These are phyloP conservation scores for Pythium folliculosum DNA, from an alignment of 352 stramenopile species.

Conservation along the genomic window DNA sequence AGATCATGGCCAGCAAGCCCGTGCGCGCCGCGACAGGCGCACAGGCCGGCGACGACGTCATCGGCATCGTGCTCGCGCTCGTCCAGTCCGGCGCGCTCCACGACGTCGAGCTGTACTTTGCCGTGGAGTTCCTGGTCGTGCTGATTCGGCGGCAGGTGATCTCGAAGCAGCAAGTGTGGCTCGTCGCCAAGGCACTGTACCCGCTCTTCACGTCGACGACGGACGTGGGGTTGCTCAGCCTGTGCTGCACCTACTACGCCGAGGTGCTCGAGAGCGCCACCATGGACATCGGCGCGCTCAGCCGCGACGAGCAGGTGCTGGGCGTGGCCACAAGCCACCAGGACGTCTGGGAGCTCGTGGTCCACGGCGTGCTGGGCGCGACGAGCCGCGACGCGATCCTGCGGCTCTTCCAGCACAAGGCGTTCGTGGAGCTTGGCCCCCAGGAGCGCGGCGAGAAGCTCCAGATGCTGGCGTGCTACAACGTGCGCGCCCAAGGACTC, in stretches of 20 bases:
- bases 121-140: constrained; percentile 62
- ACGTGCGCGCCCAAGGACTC: constrained; percentile 63
- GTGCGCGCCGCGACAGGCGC: neutral
- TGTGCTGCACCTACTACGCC: constrained; percentile 62
- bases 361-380: constrained; percentile 42
- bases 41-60: constrained; percentile 37
- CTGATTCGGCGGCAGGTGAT: constrained; percentile 59
- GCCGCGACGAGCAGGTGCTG: constrained; percentile 10
- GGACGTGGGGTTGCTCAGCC: constrained; percentile 52
- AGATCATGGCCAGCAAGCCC: constrained; percentile 44
- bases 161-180: constrained; percentile 51
- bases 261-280: constrained; percentile 59
- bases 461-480: constrained; percentile 66
- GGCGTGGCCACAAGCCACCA: constrained; percentile 29
- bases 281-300: constrained; percentile 42
- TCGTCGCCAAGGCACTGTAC: constrained; percentile 48
- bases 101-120: constrained; percentile 62
- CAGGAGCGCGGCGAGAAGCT: constrained; percentile 30
- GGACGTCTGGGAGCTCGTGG: constrained; percentile 54
- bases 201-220: constrained; percentile 36
- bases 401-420: constrained; percentile 46
- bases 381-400: constrained; percentile 41
- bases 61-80: constrained; percentile 41
- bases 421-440: constrained; percentile 13
- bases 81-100: constrained; percentile 38